Conservation (phyloP, 768 basidiomycete genomes). For the Panus rudis region DNA sequence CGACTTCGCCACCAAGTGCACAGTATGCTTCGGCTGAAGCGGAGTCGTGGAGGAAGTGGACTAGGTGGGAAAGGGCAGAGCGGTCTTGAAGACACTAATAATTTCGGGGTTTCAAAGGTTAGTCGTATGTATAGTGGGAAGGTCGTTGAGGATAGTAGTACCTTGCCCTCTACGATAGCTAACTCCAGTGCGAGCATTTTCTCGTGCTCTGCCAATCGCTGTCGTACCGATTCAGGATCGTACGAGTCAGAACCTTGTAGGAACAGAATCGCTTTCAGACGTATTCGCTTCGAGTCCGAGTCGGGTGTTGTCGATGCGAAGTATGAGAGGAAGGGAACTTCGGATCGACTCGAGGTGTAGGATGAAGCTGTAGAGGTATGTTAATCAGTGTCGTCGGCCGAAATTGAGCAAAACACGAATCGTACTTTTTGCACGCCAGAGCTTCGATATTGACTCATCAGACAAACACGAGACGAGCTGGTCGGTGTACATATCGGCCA, state of each 20-base stretch:
- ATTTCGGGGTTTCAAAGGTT: conserved; percentile 3
- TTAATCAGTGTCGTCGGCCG: not conserved
- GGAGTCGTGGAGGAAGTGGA: conserved; percentile 62
- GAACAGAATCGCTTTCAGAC: conserved; percentile 73
- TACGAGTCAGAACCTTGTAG: conserved; percentile 72
- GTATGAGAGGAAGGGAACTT: conserved; percentile 57
- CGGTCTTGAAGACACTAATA: conserved; percentile 53
- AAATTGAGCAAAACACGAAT: not conserved
- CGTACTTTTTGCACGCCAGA: conserved; percentile 70
- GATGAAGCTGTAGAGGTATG: conserved; percentile 17
- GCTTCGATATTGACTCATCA: conserved; percentile 46
- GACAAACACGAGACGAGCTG: conserved; percentile 43
- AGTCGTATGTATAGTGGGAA: conserved; percentile 1
- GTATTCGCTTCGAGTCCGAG: conserved; percentile 61
- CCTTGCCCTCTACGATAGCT: conserved; percentile 77
- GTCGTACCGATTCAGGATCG: conserved; percentile 42
- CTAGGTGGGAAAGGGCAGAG: conserved; percentile 59
- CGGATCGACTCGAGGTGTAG: conserved; percentile 21
- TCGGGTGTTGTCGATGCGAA: conserved; percentile 80
- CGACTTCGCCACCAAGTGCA: conserved; percentile 66
- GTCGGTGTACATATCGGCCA: conserved; percentile 51
- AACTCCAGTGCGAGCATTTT: conserved; percentile 62
- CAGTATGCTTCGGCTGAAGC: conserved; percentile 84
- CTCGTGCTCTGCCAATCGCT: conserved; percentile 38
- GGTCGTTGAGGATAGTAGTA: conserved; percentile 21